Conservation (phyloP, 495 filamentous ascomycete genomes). For the Talaromyces adpressus region DNA sequence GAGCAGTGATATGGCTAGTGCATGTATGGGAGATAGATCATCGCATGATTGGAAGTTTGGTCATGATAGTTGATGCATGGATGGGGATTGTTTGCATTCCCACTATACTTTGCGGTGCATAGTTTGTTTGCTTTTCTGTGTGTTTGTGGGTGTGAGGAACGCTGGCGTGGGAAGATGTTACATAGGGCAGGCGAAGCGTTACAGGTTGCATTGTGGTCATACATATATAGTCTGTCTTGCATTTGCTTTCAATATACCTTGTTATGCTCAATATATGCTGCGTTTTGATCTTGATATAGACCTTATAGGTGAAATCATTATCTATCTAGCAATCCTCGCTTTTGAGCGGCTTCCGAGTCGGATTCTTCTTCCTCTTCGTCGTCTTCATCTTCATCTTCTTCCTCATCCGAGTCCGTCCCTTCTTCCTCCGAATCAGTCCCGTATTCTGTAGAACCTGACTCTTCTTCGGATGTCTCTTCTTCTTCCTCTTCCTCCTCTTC, state of each 20-base stretch:
- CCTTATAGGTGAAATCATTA: not conserved
- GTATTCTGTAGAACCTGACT: conserved; percentile 33
- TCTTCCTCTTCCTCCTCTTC: conserved; percentile 40
- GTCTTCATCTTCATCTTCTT: conserved; percentile 42
- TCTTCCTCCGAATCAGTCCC: conserved; percentile 33
- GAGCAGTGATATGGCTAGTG: too few relatives aligned
- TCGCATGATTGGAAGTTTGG: too few relatives aligned
- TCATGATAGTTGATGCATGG: not conserved
- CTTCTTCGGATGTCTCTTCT: conserved; percentile 43
- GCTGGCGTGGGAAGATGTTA: not conserved
- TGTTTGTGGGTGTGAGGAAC: not conserved
- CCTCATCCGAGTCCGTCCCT: conserved; percentile 42
- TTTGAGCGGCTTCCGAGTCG: conserved; percentile 9
- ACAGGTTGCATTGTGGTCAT: not conserved
- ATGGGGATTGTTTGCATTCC: not conserved
- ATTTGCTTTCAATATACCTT: not conserved
- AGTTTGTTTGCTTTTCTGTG: not conserved
- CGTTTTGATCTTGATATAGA: not conserved
- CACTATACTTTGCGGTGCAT: not conserved
- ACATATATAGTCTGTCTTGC: not conserved
- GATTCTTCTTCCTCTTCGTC: conserved; percentile 27
- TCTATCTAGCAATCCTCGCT: conserved; percentile 1
- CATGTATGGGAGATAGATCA: too few relatives aligned
- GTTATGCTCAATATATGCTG: not conserved
- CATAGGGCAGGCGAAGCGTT: not conserved